Evolutionary conservation across 768 basidiomycete species (phyloP).

Genomic region (Boletus rufocinnamomeus): DNA sequence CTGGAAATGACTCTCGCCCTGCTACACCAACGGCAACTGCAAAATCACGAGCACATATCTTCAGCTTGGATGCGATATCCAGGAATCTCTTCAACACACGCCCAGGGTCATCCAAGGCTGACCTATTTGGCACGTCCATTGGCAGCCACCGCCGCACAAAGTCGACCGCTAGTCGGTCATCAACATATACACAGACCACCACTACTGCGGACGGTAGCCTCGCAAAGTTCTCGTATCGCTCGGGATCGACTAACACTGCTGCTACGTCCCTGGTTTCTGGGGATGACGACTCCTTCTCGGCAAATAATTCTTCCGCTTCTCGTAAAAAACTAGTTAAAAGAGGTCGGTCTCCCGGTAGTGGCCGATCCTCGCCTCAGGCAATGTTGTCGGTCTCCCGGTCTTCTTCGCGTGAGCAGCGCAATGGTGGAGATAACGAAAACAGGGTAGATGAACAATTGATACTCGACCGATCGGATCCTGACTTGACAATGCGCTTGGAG

Average conservation of each 20-base stretch:
- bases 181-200: constrained; percentile 69
- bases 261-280: constrained; percentile 61
- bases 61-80: constrained; percentile 87
- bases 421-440: constrained; percentile 46
- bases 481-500: constrained; percentile 75
- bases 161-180: constrained; percentile 72
- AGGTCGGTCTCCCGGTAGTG: constrained; percentile 44
- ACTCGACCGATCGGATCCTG: constrained; percentile 70
- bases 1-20: constrained; percentile 74
- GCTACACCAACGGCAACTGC: constrained; percentile 80
- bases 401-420: constrained; percentile 43
- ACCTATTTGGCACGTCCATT: constrained; percentile 75
- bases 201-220: constrained; percentile 67
- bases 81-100: constrained; percentile 81
- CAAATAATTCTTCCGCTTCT: constrained; percentile 46
- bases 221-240: constrained; percentile 71
- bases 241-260: constrained; percentile 63
- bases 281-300: constrained; percentile 61
- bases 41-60: constrained; percentile 77
- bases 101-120: constrained; percentile 67
- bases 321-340: constrained; percentile 49
- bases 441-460: constrained; percentile 42
- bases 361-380: constrained; percentile 38
- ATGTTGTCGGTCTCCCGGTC: constrained; percentile 43
- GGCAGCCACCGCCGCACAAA: constrained; percentile 62